Evolutionary conservation across 257 asterid species (phyloP), one percentile per base, ranked within the genome.

Genomic region (Sherardia arvensis): DNA sequence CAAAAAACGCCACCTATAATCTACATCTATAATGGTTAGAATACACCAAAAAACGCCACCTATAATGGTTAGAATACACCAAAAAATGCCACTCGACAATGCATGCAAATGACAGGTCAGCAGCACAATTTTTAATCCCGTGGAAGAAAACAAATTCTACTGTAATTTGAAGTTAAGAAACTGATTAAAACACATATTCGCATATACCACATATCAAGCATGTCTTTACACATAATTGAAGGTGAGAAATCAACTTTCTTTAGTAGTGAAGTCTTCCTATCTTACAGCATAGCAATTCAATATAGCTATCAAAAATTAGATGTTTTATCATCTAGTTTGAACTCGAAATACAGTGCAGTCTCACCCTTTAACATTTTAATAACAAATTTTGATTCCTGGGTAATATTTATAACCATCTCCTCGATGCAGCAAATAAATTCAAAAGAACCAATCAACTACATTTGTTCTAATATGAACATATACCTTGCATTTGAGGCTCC

Each of bases 401-500:
- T 17, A 4, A 54, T 6, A 36, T 48, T 21, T 8, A 27, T 4
- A 36, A 14, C 1, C 32, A 62, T 38, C 23, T 62, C 33, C 25
- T 34, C 21, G 55, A 62, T 14, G 3, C 47, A 11, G 21, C 34
- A 36, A n/a, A 61, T 34, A 25, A 43, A 8, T 27, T 34, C 36
- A 3, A 18, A 27, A 7, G 14, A 10, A 61, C 22, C 14, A 1
- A 12, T 11, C 3, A 61, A 4, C 53, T 21, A 36, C 29, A 59
- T 53, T 30, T 10, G 23, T 21, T 20, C 27, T 3, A 33, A 60
- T 32, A 23, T 40, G 64, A 59, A 43, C 54, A 53, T 65, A 60
- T 36, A 79, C 85, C 95, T 76, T 40, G 85, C 58, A 80, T 73
- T 53, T 40, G 58, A 62, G 53, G 79, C 7, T 43, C 4, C 49